Conservation (phyloP, 345 rosid species). For the Linum lewisii region DNA sequence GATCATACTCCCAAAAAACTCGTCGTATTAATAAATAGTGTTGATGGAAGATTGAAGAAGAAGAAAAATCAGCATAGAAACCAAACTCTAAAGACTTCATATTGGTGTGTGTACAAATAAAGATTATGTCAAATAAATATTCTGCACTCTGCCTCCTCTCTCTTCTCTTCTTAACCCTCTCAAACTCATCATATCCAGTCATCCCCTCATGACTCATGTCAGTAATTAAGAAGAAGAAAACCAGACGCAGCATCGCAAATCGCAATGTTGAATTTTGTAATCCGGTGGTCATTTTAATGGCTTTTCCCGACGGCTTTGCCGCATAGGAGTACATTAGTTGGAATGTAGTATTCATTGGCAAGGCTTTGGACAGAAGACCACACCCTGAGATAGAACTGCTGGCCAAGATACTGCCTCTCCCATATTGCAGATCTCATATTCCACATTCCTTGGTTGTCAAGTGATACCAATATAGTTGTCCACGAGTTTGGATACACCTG, state of each 20-base stretch:
- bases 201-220: slow-evolving; percentile 41
- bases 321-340: slow-evolving; percentile 63
- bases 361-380: slow-evolving; percentile 51
- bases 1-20: no score
- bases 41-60: background rate
- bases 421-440: slow-evolving; percentile 84
- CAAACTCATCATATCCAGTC: slow-evolving; percentile 19
- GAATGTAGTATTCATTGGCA: slow-evolving; percentile 62
- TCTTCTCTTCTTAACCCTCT: slow-evolving; percentile 5
- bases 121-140: slow-evolving; percentile 14
- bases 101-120: slow-evolving; percentile 2
- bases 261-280: background rate
- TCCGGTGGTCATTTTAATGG: slow-evolving; percentile 14
- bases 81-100: slow-evolving; percentile 4
- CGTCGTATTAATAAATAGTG: background rate
- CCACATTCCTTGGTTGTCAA: slow-evolving; percentile 98
- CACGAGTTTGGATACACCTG: slow-evolving; percentile 88
- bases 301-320: slow-evolving; percentile 68
- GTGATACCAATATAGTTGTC: slow-evolving; percentile 64
- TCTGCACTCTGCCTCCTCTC: background rate
- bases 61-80: background rate
- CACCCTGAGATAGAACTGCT: slow-evolving; percentile 76
- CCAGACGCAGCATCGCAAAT: background rate
- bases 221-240: slow-evolving; percentile 14
- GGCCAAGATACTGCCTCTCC: slow-evolving; percentile 86